Percentiles rank a stretch among this genome's conserved stretches.
These are phyloP conservation scores for Ceratocystis cubensis DNA, from an alignment of 2,329 filamentous ascomycete genomes.

Conservation along the genomic window DNA sequence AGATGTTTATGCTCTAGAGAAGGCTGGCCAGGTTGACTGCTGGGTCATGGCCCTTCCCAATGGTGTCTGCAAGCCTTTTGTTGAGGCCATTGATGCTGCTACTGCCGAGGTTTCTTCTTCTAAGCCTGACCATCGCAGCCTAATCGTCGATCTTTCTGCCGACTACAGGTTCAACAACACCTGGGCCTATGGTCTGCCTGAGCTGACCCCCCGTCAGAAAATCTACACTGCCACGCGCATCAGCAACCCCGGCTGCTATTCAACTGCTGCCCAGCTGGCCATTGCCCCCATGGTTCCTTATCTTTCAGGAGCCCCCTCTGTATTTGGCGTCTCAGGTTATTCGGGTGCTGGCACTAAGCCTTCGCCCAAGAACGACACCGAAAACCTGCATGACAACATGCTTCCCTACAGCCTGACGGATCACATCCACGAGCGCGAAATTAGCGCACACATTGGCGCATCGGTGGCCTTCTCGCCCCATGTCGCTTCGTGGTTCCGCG, in stretches of 20 bases:
- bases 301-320: slow-evolving; percentile 63
- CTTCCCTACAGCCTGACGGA: slow-evolving; percentile 85
- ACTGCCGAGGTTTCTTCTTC: slow-evolving; percentile 24
- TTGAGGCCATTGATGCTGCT: slow-evolving; percentile 56
- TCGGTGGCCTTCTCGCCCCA: slow-evolving; percentile 81
- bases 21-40: slow-evolving; percentile 74
- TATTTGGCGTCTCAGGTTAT: slow-evolving; percentile 89
- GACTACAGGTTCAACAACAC: slow-evolving; percentile 80
- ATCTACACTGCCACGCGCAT: slow-evolving; percentile 73
- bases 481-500: slow-evolving; percentile 93
- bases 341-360: slow-evolving; percentile 92
- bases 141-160: slow-evolving; percentile 90
- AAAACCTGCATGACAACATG: slow-evolving; percentile 71
- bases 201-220: slow-evolving; percentile 62
- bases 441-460: slow-evolving; percentile 62
- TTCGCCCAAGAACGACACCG: slow-evolving; percentile 82
- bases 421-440: slow-evolving; percentile 90
- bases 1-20: slow-evolving; percentile 73
- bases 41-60: slow-evolving; percentile 98
- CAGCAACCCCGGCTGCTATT: slow-evolving; percentile 88
- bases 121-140: slow-evolving; percentile 41
- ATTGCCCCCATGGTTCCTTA: slow-evolving; percentile 69
- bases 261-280: slow-evolving; percentile 80
- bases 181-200: slow-evolving; percentile 86
- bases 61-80: slow-evolving; percentile 83